Base-by-base conservation (phyloP, 1,139 yeast genomes). In the Hyphopichia burtonii region DNA sequence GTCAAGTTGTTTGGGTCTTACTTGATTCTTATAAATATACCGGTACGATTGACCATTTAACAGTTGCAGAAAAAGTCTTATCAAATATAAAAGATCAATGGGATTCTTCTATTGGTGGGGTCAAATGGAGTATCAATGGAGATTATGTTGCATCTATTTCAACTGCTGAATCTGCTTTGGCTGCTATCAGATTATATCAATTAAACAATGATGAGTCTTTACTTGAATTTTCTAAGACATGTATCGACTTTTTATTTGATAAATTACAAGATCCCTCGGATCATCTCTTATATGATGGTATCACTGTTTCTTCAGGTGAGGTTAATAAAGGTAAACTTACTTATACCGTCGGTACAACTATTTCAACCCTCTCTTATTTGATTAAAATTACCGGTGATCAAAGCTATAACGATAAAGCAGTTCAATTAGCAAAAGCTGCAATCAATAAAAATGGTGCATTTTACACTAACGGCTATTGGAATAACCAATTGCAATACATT, bases 111-210 rank as follows among this genome's bases (percentile, higher is more conserved):
- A 43, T 44, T n/a, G 71, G 71, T 1, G 71, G 71, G 4, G 56
- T 66, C 7, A 47, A 48, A 20, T 65, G 71, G 71, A 48, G 53
- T 35, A 51, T 53, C 25, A 25, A 39, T 17, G 55, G 51, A 4
- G 44, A 46, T 23, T 66, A 66, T 45, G 46, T 66, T 30, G 66
- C 71, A 1, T 62, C 67, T 32, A 66, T 66, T 23, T 65, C 71
- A 11, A 61, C 65, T n/a, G 43, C 56, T 6, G 72, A 66, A 45
- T 61, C 66, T 0, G 69, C 67, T 1, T 54, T 66, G 39, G 61
- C 68, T 10, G 68, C 71, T 0, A 51, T 63, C 28, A 53, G 54
- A 41, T 38, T 65, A 12, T 60, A 58, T 43, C 55, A 57, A 16
- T 41, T 49, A 22, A 53, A 49, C 12, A 36, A 48, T 4, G 61